A percentile compares a stretch with the other conserved stretches of the same genome.
phyloP scores from a whole-genome alignment of 805 yeast species.

The Candida ortonii region DNA sequence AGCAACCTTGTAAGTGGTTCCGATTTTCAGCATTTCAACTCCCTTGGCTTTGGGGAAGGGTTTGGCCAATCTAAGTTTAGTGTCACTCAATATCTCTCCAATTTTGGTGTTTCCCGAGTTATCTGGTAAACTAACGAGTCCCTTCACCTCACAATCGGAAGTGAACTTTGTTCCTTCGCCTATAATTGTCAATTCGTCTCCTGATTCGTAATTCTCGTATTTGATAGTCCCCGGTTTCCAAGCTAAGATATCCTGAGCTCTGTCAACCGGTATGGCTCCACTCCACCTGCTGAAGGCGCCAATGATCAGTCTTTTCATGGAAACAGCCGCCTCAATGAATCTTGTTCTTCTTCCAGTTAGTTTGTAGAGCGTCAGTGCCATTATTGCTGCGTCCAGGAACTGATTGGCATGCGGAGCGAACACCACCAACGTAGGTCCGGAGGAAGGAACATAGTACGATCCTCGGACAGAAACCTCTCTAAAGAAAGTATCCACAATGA shows the following conservation, averaged over 20 bases:
- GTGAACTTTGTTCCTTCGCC: slow-evolving; percentile 73
- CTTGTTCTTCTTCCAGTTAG: slow-evolving; percentile 68
- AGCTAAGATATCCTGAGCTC: slow-evolving; percentile 81
- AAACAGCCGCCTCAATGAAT: slow-evolving; percentile 81
- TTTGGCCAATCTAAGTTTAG: slow-evolving; percentile 60
- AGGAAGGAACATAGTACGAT: slow-evolving; percentile 61
- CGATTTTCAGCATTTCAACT: slow-evolving; percentile 43
- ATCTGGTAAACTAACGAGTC: slow-evolving; percentile 75
- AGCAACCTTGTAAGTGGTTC: slow-evolving; percentile 65
- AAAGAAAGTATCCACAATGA: slow-evolving; percentile 57
- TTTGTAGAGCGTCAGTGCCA: slow-evolving; percentile 68
- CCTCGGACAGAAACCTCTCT: slow-evolving; percentile 89
- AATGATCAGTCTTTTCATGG: slow-evolving; percentile 62
- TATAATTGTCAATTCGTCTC: slow-evolving; percentile 51
- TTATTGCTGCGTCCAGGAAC: slow-evolving; percentile 64
- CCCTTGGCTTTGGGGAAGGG: slow-evolving; percentile 61
- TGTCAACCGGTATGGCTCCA: slow-evolving; percentile 82
- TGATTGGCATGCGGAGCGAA: slow-evolving; percentile 98
- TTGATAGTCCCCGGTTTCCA: slow-evolving; percentile 58
- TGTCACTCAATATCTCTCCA: slow-evolving; percentile 64
- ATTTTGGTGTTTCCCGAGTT: slow-evolving; percentile 75
- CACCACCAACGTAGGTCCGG: slow-evolving; percentile 87
- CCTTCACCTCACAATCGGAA: slow-evolving; percentile 57
- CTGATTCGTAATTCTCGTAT: slow-evolving; percentile 41
- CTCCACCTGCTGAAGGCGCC: slow-evolving; percentile 75